Evolutionary conservation across 345 rosid genomes (phyloP), one percentile per base, ranked within the genome.

Genomic region (Eucalyptus pumila): DNA sequence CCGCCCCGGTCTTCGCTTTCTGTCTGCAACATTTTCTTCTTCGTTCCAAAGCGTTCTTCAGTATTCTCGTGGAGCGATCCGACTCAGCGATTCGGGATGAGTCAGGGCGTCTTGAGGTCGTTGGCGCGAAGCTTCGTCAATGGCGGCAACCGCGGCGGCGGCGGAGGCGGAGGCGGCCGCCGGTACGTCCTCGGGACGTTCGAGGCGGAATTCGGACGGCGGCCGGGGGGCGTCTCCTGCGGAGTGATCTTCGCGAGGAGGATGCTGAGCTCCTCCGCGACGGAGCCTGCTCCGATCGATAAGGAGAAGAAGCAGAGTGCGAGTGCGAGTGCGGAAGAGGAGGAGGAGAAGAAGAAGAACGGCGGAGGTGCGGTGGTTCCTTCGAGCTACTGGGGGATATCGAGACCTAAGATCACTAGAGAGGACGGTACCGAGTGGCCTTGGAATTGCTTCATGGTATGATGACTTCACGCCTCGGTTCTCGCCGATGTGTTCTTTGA

Each of bases 361-460:
- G 85, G 89, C 67, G 93, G 90, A 56, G 89, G 91, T 58, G 91
- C 89, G 58, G 85, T 87, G 86, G 87, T 48, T 76, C 87, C 89
- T 80, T 90, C 94, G 86, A 95, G 95, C 89, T 97, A 97, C 80
- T 97, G 99, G 98, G 99, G 98, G 24, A 92, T 96, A 45, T 87
- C 92, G 85, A 93, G 91, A 90, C 94, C 94, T n/a, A 94, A 91
- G 93, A 88, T 96, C 88, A 86, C 89, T 19, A 88, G 93, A 87
- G 95, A 90, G 81, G 97, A 97, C 89, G 97, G 97, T 45, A 90
- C 95, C 1, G 93, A 92, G 80, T 96, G 98, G 98, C 97, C 97
- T 27, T 96, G 98, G 98, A 96, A 97, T 89, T 95, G 94, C 89
- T 97, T 97, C 91, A 95, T 92, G 96, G 98, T 93, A 76, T 3